Base-by-base conservation (phyloP, 768 basidiomycete species). In the Russula dissimulans region DNA sequence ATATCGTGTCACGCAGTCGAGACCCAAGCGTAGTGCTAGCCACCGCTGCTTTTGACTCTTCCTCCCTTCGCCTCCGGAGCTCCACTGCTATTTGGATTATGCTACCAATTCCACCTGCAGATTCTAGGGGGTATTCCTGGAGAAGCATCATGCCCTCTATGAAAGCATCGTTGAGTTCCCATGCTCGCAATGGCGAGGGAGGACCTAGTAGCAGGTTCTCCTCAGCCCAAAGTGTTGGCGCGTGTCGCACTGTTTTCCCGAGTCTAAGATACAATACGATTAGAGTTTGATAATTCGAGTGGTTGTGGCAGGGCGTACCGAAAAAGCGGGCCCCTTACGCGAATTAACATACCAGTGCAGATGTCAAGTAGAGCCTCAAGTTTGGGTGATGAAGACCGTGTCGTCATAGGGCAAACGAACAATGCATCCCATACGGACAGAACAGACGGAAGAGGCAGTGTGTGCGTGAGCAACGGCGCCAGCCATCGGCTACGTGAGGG, bases 361-460 rank as follows among this genome's bases (percentile, higher is more conserved):
- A 91, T 72, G 63, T 89, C 85, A 54, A 89, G 68, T n/a, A 90
- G 75, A 64, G 77, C 78, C 29, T 89, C 85, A 1, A 89, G 73
- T 69, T 86, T 89, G 22, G 81, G 79, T 62, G 82, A 81, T 8
- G 63, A 62, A n/a, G 74, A 69, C 39, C 81, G 79, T 46, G 80
- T 77, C 65, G 82, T 75, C 72, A 77, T 75, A 0, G 80, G 79
- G 39, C 77, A 76, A 52, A 85, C 79, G 63, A 90, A 87, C 12
- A 91, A 65, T 3, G 79, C 78, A 68, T 91, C 89, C 89, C 89
- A 91, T 5, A 83, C 70, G 15, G 78, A 74, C 17, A 87, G 72
- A 9, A 87, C 74, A 8, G 81, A 78, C 1, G 78, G 67, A 18
- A 87, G 65, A 0, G 89, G 86, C n/a, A 91, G 69, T 1, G 88